Percentiles rank a stretch among this genome's conserved stretches.
Evolutionary conservation across 1,284 basidiomycete species (phyloP).

Genomic region (Malassezia brasiliensis): DNA sequence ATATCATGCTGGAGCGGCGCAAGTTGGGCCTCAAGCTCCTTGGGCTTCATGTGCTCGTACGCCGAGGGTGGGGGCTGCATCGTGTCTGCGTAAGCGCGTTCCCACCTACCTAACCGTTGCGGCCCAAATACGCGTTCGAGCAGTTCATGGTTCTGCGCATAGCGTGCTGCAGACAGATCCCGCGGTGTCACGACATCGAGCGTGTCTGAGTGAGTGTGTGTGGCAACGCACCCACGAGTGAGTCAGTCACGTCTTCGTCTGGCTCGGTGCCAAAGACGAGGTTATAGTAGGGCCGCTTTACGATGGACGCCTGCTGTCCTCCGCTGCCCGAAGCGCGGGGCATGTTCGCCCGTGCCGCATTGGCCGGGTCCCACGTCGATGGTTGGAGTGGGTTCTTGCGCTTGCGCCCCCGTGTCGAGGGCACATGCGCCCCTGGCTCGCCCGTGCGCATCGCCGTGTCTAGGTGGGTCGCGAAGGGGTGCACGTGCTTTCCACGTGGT

Average conservation of each 20-base stretch:
- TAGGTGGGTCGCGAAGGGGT: neutral
- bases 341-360: constrained; percentile 8
- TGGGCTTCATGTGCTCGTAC: constrained; percentile 24
- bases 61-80: constrained; percentile 29
- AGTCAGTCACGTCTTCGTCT: constrained; percentile 19
- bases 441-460: constrained; percentile 1
- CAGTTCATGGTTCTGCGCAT: constrained; percentile 41
- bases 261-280: constrained; percentile 11
- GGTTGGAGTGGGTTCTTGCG: constrained; percentile 11
- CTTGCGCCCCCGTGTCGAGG: constrained; percentile 14
- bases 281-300: constrained; percentile 15
- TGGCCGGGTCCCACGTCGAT: constrained; percentile 6
- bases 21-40: constrained; percentile 22
- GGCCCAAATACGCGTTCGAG: constrained; percentile 40
- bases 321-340: constrained; percentile 8
- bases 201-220: constrained; percentile 23
- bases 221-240: constrained; percentile 11
- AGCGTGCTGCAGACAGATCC: constrained; percentile 39
- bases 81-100: constrained; percentile 18
- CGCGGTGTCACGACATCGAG: constrained; percentile 35
- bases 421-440: constrained; percentile 7
- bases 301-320: neutral
- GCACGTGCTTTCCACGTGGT: constrained; percentile 13
- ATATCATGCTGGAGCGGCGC: constrained; percentile 18
- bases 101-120: constrained; percentile 24